Base-by-base conservation (phyloP, 163 green algal genomes). In the Scenedesmus sp. region DNA sequence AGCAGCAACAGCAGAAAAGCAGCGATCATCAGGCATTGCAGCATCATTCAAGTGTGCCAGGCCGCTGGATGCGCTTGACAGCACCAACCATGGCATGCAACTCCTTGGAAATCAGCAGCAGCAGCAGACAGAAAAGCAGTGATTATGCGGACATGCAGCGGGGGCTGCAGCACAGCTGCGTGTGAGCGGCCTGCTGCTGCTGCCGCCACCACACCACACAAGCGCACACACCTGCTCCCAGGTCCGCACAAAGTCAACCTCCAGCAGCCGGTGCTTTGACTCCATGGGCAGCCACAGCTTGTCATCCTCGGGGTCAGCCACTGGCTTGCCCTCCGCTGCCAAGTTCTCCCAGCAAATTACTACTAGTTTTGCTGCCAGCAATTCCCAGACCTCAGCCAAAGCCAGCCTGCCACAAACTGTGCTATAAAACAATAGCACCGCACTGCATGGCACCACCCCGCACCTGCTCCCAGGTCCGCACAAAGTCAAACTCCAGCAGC, bases 281-380 rank as follows among this genome's bases (percentile, higher is more conserved):
- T 95, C 94, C 67, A 94, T 64, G 84, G 91, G 92, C 34, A 91
- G 89, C 94, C 94, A 95, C 46, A 96, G 93, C 91, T 96, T 96
- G 64, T 96, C 94, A 76, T 96, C 94, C 84, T 96, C 94, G 2
- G 94, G 93, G 56, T 96, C 93, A 0, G 83, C 84, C n/a, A 96
- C 89, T 1, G 91, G 87, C 73, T 94, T 91, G 87, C 94, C 94
- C 64, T 95, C 95, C 16, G 94, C 94, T 0, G 81, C 62, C 4
- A n/a, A n/a, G n/a, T n/a, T n/a, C n/a, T n/a, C n/a, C n/a, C n/a
- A n/a, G n/a, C n/a, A n/a, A n/a, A n/a, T n/a, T n/a, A n/a, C n/a
- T n/a, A n/a, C n/a, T n/a, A n/a, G n/a, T n/a, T n/a, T n/a, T n/a
- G n/a, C n/a, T 52, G 20, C 70, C 9, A 81, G 9, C 70, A 81